Percentiles rank a stretch among this genome's conserved stretches.
These are phyloP conservation scores for Penicillium maclennaniae DNA, from an alignment of 495 filamentous ascomycete genomes.

Conservation along the genomic window DNA sequence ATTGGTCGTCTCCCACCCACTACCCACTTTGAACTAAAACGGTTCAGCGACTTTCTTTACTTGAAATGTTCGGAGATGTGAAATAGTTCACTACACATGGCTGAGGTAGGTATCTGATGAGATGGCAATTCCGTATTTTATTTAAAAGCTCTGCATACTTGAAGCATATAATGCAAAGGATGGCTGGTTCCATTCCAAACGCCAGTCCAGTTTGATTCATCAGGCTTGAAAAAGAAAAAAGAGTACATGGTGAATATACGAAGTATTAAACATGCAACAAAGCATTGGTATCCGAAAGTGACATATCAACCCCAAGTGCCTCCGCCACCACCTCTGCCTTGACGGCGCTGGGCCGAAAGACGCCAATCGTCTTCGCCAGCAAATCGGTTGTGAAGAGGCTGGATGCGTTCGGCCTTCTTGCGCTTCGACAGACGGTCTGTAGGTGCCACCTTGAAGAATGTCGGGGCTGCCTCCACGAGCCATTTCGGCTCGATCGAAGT, in stretches of 20 bases:
- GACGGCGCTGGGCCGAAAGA: constrained; percentile 80
- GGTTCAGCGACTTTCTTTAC: background rate
- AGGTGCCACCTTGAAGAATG: constrained; percentile 96
- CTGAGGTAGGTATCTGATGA: too few relatives aligned
- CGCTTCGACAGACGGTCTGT: constrained; percentile 84
- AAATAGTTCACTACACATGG: too few relatives aligned
- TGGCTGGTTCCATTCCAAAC: background rate
- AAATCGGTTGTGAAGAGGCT: constrained; percentile 91
- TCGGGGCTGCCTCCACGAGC: constrained; percentile 89
- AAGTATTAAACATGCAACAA: background rate
- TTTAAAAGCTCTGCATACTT: background rate
- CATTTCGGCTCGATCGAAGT: constrained; percentile 90
- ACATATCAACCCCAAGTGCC: constrained; percentile 83
- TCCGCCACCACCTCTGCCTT: constrained; percentile 84
- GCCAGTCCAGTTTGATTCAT: background rate
- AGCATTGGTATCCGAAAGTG: constrained; percentile 5
- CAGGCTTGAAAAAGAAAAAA: background rate
- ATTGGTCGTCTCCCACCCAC: constrained; percentile 20
- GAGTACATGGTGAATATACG: constrained; percentile 7
- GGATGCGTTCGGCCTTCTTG: constrained; percentile 90
- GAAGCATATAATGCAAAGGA: background rate
- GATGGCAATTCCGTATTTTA: background rate
- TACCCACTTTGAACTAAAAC: background rate
- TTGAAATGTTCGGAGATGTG: background rate
- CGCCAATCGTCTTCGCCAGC: constrained; percentile 92